These are phyloP conservation scores for Blastobotrys persicus DNA, from an alignment of 1,139 yeast genomes.

Conservation along the genomic window DNA sequence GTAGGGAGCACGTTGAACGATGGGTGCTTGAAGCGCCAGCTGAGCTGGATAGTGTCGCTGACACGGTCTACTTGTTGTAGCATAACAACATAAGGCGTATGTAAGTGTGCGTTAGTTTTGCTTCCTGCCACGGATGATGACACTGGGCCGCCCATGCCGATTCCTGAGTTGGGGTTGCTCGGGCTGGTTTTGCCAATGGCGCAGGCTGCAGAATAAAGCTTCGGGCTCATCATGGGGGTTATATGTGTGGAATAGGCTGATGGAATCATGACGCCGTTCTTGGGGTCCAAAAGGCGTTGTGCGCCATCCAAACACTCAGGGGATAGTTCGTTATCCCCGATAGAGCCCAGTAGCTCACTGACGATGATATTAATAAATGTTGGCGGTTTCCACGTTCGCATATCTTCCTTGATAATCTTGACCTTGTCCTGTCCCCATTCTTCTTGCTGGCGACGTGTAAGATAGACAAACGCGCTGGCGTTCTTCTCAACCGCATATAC, in stretches of 20 bases:
- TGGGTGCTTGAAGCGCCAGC: constrained; percentile 36
- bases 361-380: constrained; percentile 55
- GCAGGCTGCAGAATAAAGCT: constrained; percentile 33
- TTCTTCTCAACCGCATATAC: constrained; percentile 71
- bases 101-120: constrained; percentile 29
- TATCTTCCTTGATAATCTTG: constrained; percentile 54
- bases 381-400: constrained; percentile 47
- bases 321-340: constrained; percentile 85
- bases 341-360: constrained; percentile 83
- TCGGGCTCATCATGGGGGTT: constrained; percentile 65
- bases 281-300: constrained; percentile 33
- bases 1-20: constrained; percentile 13
- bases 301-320: constrained; percentile 66
- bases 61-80: constrained; percentile 48
- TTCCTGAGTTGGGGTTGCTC: background rate
- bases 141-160: constrained; percentile 7
- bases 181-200: background rate
- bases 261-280: constrained; percentile 58
- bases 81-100: constrained; percentile 60
- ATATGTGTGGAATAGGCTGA: constrained; percentile 54
- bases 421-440: constrained; percentile 43
- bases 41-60: constrained; percentile 27
- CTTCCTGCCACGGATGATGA: constrained; percentile 16
- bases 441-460: constrained; percentile 27
- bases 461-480: constrained; percentile 52